A percentile compares a stretch with the other conserved stretches of the same genome.
Evolutionary conservation across 1,284 basidiomycete genomes (phyloP).

Genomic region (Boletus semigastroideus): DNA sequence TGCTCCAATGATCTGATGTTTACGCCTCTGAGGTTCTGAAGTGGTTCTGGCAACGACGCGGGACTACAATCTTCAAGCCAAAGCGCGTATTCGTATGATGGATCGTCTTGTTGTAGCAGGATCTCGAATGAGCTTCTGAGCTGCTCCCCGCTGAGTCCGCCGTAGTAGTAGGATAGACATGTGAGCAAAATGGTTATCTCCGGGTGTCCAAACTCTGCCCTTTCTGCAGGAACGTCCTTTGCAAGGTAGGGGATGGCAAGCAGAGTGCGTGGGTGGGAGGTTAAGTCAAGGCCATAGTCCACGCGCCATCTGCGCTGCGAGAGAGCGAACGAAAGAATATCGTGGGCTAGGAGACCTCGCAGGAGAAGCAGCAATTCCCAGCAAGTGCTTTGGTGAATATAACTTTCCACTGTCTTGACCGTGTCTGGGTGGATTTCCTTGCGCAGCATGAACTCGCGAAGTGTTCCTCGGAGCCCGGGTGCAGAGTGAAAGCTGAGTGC

Average conservation of each 20-base stretch:
- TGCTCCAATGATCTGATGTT: not conserved
- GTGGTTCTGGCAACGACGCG: not conserved
- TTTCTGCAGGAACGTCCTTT: not conserved
- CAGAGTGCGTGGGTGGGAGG: not conserved
- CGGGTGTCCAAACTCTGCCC: not conserved
- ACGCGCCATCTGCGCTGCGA: not conserved
- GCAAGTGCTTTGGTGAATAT: not conserved
- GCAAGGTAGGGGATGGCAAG: not conserved
- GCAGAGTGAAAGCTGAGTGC: not conserved
- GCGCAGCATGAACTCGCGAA: not conserved
- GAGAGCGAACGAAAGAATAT: not conserved
- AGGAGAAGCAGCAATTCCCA: not conserved
- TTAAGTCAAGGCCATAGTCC: not conserved
- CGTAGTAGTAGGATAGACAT: constrained; percentile 2
- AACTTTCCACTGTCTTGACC: not conserved
- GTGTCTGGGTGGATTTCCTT: not conserved
- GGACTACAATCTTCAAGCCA: too few relatives aligned
- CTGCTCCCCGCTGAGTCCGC: not conserved
- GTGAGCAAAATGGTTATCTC: not conserved
- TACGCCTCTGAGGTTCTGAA: not conserved
- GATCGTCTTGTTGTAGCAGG: not conserved
- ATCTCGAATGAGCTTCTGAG: not conserved
- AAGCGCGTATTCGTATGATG: not conserved
- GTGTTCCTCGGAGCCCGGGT: not conserved
- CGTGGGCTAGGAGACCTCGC: not conserved